Base-by-base conservation (phyloP, 768 basidiomycete species). In the Russula virescens region DNA sequence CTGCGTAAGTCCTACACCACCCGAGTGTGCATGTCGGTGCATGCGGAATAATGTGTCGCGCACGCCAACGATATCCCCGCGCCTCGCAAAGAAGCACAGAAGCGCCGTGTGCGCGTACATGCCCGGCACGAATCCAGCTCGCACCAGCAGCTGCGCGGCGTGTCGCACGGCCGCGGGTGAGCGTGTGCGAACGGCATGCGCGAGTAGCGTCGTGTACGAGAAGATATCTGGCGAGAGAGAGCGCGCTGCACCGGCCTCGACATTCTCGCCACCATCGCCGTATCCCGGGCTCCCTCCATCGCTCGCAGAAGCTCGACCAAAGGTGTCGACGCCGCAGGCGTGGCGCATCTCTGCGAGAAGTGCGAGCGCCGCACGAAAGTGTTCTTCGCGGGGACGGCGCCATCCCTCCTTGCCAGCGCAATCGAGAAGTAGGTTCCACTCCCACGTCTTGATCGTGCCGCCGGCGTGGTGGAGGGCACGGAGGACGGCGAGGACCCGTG, bases 391-490 rank as follows among this genome's bases (percentile, higher is more conserved):
- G 46, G 83, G 81, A 70, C 80, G 83, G 60, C 88, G 80, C 75
- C 80, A 83, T 3, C 88, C 87, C 62, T 79, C 81, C 23, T 60
- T 62, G 18, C 84, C 89, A 0, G 86, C 84, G 69, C 77, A 79
- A 67, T 87, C 80, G 62, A 92, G 81, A 49, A 93, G 78, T 9
- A 82, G 76, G 70, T 91, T 92, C 88, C 90, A 92, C 71, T 91
- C 83, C 78, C 83, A 83, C n/a, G 75, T 68, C 65, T 81, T 76
- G 35, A 90, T 71, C 13, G 59, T 74, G 25, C 83, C 86, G 14
- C 83, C 85, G n/a, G 75, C 76, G 23, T 73, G 73, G 61, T 80
- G 82, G 45, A 92, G 74, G 48, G 77, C 78, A 47, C 80, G 80
- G 64, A 91, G 69, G 14, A 90, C 81, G n/a, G 85, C 80, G n/a